A percentile compares a stretch with the other conserved stretches of the same genome.
Evolutionary conservation across 805 yeast species (phyloP).

Genomic region (Monosporozyma aquatica): DNA sequence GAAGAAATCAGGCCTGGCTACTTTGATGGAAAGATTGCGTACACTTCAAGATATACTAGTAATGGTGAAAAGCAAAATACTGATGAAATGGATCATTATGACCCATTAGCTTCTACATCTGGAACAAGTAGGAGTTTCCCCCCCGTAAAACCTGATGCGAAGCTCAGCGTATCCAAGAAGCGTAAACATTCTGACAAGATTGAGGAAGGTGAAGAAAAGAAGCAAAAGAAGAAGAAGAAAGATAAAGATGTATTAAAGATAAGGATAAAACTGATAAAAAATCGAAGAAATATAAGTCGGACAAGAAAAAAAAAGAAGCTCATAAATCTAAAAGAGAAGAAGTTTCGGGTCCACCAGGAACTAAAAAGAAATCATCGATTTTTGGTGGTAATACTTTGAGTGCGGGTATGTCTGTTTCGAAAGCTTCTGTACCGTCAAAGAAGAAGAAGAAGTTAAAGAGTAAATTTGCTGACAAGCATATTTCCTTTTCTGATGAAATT

Average conservation of each 20-base stretch:
- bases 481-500: conserved; percentile 18
- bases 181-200: background rate
- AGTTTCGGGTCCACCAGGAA: conserved; percentile 8
- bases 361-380: conserved; percentile 27
- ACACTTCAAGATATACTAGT: background rate
- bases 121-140: too few species aligned
- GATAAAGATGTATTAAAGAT: conserved; percentile 1
- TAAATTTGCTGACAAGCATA: conserved; percentile 10
- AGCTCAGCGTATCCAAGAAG: background rate
- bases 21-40: conserved; percentile 5
- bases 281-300: conserved; percentile 5
- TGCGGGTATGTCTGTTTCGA: conserved; percentile 4
- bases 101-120: background rate
- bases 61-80: background rate
- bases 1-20: conserved; percentile 26
- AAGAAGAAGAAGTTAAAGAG: conserved; percentile 5
- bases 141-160: too few species aligned
- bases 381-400: conserved; percentile 20
- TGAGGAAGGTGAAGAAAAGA: background rate
- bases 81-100: conserved; percentile 7
- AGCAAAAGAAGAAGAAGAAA: conserved; percentile 3
- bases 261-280: conserved; percentile 6
- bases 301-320: conserved; percentile 1
- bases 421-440: conserved; percentile 7
- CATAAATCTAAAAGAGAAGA: conserved; percentile 1